Evolutionary conservation across 2,329 filamentous ascomycete genomes (phyloP), one percentile per base, ranked within the genome.

Genomic region (Colletotrichum filicis): DNA sequence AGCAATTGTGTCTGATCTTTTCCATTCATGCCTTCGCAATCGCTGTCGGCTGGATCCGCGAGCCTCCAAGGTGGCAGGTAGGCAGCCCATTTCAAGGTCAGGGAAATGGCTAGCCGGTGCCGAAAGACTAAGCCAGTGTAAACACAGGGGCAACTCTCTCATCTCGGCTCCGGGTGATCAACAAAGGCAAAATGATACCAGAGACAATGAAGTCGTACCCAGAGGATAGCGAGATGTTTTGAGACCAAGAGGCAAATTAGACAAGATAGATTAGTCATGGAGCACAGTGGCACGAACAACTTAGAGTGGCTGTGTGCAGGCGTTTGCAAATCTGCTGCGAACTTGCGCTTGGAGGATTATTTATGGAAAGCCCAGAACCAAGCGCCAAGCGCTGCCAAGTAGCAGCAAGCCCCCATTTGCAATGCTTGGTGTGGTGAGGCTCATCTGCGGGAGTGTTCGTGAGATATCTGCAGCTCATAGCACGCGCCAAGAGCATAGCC

Each of bases 351-450:
- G 53, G 59, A 53, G 28, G 22, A 32, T 58, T 61, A 66, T 73
- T 65, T 57, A 56, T 65, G 32, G 60, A 65, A 42, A 16, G 28
- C 46, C 16, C 46, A 70, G 60, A n/a, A n/a, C 55, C 60, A 61
- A 49, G 60, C 66, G 70, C 70, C 66, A 70, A 70, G 70, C n/a
- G n/a, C 14, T 37, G 66, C 60, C 66, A 65, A 65, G 55, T 49
- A 46, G 9, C 46, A 56, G 52, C 70, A 56, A 64, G 32, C 49
- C 32, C 16, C 35, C 16, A 24, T 70, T 57, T n/a, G 19, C 32
- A 57, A 37, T 64, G n/a, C 60, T 73, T 61, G 59, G 60, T 63
- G 6, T 28, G n/a, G 60, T 63, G 6, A 49, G n/a, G 30, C 24
- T 42, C 24, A 19, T 19, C 58, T 26, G 53, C 22, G 16, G 56